A percentile compares a stretch with the other conserved stretches of the same genome.
Evolutionary conservation across 2,329 filamentous ascomycete species (phyloP).

Genomic region (Trichoderma breve): DNA sequence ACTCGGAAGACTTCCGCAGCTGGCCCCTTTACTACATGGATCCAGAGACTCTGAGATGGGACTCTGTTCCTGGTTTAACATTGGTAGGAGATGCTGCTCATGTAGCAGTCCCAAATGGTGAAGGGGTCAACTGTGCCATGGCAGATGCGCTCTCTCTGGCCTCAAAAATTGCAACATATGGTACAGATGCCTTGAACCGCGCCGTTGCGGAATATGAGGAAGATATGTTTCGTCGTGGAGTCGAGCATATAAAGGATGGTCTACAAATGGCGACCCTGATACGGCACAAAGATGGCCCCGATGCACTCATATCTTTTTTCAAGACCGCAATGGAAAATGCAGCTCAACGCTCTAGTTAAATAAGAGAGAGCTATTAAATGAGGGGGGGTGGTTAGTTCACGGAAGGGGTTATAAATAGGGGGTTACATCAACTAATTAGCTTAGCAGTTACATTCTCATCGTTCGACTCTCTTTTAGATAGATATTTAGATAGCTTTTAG

Average conservation of each 20-base stretch:
- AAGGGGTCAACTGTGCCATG: constrained; percentile 17
- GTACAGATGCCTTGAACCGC: not conserved
- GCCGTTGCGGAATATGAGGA: constrained; percentile 5
- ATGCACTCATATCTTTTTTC: not conserved
- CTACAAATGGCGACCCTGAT: not conserved
- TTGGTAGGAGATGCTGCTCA: constrained; percentile 16
- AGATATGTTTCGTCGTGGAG: constrained; percentile 11
- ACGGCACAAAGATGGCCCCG: not conserved
- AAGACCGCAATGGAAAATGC: not conserved
- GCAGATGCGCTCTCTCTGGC: not conserved
- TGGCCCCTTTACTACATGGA: constrained; percentile 15
- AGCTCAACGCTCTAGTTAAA: not conserved
- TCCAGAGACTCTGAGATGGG: not conserved
- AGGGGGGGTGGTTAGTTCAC: not conserved
- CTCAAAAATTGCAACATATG: not conserved
- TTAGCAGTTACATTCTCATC: not conserved
- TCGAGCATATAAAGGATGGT: constrained; percentile 4
- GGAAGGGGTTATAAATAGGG: too few relatives aligned
- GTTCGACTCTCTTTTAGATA: not conserved
- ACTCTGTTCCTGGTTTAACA: not conserved
- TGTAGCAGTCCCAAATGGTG: constrained; percentile 1
- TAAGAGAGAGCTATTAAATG: too few relatives aligned
- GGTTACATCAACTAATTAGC: not conserved
- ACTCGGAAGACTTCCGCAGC: constrained; percentile 2
- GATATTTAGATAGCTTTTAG: not conserved